Percentiles rank a stretch among this genome's conserved stretches.
Evolutionary conservation across 164 flowering plant genomes (phyloP).

Genomic region (Litsea cubeba): DNA sequence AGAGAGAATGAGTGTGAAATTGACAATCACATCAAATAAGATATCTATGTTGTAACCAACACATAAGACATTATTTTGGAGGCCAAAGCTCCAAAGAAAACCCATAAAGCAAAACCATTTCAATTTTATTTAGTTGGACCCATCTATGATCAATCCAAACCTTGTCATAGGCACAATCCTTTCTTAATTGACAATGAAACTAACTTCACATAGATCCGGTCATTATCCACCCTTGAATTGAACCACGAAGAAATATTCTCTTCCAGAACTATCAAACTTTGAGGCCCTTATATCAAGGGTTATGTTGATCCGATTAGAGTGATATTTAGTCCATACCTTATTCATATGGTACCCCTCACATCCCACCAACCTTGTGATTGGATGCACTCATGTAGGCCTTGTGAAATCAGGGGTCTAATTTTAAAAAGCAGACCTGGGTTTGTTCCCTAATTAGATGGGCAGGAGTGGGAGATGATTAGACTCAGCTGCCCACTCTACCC

Average conservation of each 20-base stretch:
- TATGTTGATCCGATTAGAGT: background rate
- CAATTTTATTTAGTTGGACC: background rate
- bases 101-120: too few species aligned
- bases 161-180: background rate
- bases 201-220: background rate
- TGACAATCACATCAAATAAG: background rate
- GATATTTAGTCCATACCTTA: background rate
- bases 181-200: background rate
- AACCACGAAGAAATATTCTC: too few species aligned
- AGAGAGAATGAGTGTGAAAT: background rate
- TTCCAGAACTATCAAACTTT: background rate
- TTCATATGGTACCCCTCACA: background rate
- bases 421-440: slow-evolving; percentile 2
- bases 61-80: background rate
- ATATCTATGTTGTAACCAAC: background rate
- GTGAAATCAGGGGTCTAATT: background rate
- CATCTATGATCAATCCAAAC: background rate
- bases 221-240: too few species aligned
- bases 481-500: slow-evolving; percentile 7
- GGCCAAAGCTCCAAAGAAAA: background rate
- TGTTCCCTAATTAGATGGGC: background rate
- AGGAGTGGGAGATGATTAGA: slow-evolving; percentile 24
- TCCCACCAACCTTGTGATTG: background rate
- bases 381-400: background rate
- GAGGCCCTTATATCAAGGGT: background rate